Base-by-base conservation (phyloP, 2,329 filamentous ascomycete genomes). In the Pestalotiopsis sp. region DNA sequence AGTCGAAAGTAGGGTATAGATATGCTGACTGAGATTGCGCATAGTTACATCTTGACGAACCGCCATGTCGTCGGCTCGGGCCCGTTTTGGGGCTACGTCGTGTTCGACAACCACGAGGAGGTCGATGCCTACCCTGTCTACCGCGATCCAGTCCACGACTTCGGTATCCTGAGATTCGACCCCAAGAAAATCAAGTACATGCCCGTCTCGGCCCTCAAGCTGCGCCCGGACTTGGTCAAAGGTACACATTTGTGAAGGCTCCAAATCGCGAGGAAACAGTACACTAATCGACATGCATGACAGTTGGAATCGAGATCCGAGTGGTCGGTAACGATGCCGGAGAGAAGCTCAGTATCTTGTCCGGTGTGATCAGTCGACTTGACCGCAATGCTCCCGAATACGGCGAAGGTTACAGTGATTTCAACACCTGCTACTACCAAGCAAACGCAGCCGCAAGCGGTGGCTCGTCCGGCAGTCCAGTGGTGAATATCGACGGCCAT, bases 261-360 rank as follows among this genome's bases (percentile, higher is more conserved):
- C 30, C 2, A 26, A 68, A 35, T 3, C 48, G 22, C 40, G 7
- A 20, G 59, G 3, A 26, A 2, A 59, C 24, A 0, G 7, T 35
- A n/a, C 44, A 17, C 35, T 35, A 56, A 70, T 22, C 63, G 73
- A 40, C 72, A n/a, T 52, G n/a, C 44, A 9, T 59, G 5, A 61
- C 67, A 82, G 95, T 99, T 65, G 96, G 96, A 66, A 90, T 93
- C 14, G 96, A 99, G 81, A 98, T 99, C 73, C 88, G 97, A 72
- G 96, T 99, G 1, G 96, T 99, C 5, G 96, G 96, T 82, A 99
- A 99, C 80, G 96, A 99, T 84, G 96, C 96, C 38, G 96, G 96
- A 72, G 96, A 99, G 80, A 99, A 99, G 82, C 89, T 99, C 73
- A 98, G 94, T 84, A 99, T 99, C 74, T 84, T 99, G 68, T 98